phyloP scores from a whole-genome alignment of 169 alveolate genomes.

The Babesia caballi region DNA sequence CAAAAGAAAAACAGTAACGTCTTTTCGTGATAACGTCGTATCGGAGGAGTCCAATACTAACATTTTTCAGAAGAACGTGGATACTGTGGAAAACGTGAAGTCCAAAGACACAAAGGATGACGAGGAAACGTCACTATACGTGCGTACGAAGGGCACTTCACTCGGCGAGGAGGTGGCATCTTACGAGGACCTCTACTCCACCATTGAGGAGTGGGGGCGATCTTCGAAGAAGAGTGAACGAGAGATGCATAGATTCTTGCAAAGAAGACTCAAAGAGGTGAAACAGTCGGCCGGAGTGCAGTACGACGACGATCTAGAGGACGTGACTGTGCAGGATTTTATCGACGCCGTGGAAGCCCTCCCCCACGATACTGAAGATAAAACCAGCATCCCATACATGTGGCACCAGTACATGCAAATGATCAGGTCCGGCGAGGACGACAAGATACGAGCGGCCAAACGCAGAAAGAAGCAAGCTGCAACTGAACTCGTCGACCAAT shows the following conservation, averaged over 20 bases:
- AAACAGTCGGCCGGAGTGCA: background rate
- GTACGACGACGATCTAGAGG: background rate
- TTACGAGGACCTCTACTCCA: slow-evolving; percentile 22
- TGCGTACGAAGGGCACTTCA: background rate
- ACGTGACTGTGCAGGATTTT: slow-evolving; percentile 26
- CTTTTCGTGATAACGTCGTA: too few relatives aligned
- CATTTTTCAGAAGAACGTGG: too few relatives aligned
- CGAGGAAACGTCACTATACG: background rate
- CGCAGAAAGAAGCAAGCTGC: background rate
- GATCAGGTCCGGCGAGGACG: background rate
- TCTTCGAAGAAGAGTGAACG: slow-evolving; percentile 27
- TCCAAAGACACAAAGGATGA: background rate
- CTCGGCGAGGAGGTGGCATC: background rate
- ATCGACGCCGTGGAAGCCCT: slow-evolving; percentile 1
- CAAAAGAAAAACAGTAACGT: too few relatives aligned
- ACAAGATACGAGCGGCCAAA: background rate
- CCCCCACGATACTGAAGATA: background rate
- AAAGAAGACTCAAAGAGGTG: slow-evolving; percentile 21
- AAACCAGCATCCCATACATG: background rate
- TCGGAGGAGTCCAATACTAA: too few relatives aligned
- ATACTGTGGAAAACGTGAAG: background rate
- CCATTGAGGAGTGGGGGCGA: slow-evolving; percentile 10
- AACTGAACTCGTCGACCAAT: slow-evolving; percentile 4
- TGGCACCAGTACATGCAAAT: background rate
- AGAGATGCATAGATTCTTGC: slow-evolving; percentile 23